Percentiles rank a stretch among this genome's conserved stretches.
Conservation (phyloP, 495 filamentous ascomycete species). For the Glutinoglossum americanum region DNA sequence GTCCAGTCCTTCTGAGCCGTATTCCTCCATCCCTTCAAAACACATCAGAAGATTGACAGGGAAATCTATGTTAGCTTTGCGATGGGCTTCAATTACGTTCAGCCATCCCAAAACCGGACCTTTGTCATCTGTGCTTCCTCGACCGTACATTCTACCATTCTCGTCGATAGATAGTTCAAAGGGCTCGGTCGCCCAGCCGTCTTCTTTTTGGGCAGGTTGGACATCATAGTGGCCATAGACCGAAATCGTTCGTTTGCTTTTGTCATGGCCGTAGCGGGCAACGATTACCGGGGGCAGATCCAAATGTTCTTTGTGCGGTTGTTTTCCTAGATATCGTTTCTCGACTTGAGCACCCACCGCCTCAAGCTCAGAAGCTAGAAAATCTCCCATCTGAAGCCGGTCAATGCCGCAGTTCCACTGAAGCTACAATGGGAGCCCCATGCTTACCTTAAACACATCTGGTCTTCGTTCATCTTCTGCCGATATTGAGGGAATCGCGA, state of each 20-base stretch:
- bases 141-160: slow-evolving; percentile 84
- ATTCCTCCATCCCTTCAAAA: slow-evolving; percentile 99
- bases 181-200: slow-evolving; percentile 92
- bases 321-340: slow-evolving; percentile 63
- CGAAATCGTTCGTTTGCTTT: slow-evolving; percentile 79
- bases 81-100: slow-evolving; percentile 92
- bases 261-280: slow-evolving; percentile 75
- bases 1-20: slow-evolving; percentile 89
- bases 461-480: slow-evolving; percentile 69
- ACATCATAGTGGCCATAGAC: slow-evolving; percentile 99
- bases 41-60: slow-evolving; percentile 98
- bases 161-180: slow-evolving; percentile 77
- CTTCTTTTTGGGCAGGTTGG: slow-evolving; percentile 78
- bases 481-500: slow-evolving; percentile 89
- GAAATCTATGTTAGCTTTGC: slow-evolving; percentile 79
- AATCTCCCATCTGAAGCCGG: slow-evolving; percentile 59
- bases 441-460: slow-evolving; percentile 55
- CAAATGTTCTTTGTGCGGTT: slow-evolving; percentile 73
- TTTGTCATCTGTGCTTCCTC: slow-evolving; percentile 95
- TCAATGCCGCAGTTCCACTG: background rate
- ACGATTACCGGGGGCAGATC: slow-evolving; percentile 83
- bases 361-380: slow-evolving; percentile 61
- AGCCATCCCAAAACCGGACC: slow-evolving; percentile 95
- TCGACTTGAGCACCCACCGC: slow-evolving; percentile 71
- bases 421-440: background rate